Evolutionary conservation across 164 flowering plant species (phyloP).

Genomic region (Kalanchoe fedtschenkoi): DNA sequence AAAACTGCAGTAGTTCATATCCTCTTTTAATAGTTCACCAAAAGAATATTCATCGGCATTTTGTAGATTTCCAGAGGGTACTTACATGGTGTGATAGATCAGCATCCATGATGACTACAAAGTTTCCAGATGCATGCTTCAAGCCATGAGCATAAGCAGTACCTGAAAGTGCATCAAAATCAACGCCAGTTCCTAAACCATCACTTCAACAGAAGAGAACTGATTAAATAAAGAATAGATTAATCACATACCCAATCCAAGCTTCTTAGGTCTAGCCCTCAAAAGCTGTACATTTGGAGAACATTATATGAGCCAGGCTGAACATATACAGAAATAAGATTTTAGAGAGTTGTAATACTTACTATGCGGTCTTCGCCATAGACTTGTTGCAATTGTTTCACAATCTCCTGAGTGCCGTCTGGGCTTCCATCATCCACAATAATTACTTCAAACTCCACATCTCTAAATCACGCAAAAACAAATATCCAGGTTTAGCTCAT

Average conservation of each 20-base stretch:
- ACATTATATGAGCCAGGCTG: background rate
- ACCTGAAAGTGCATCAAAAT: constrained; percentile 35
- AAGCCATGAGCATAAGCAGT: constrained; percentile 90
- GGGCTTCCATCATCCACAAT: constrained; percentile 81
- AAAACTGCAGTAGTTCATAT: no score
- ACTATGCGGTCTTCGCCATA: constrained; percentile 94
- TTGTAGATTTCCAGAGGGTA: background rate
- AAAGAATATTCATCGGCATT: no score
- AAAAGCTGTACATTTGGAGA: constrained; percentile 46
- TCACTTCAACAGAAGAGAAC: background rate
- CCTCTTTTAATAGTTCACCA: no score
- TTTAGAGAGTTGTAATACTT: constrained; percentile 17
- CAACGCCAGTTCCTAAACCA: constrained; percentile 1
- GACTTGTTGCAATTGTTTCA: constrained; percentile 64
- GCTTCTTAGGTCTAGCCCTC: constrained; percentile 85
- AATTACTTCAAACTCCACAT: constrained; percentile 53
- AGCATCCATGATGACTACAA: constrained; percentile 97
- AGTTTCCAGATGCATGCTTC: constrained; percentile 90
- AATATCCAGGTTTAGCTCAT: background rate
- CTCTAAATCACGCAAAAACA: constrained; percentile 24
- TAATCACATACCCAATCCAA: constrained; percentile 68
- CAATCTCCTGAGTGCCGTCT: constrained; percentile 75
- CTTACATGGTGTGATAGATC: constrained; percentile 99
- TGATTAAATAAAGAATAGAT: background rate
- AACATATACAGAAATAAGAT: background rate